Evolutionary conservation across 192 early-diverging fungal species (phyloP).

Genomic region (Coemansia sp.): DNA sequence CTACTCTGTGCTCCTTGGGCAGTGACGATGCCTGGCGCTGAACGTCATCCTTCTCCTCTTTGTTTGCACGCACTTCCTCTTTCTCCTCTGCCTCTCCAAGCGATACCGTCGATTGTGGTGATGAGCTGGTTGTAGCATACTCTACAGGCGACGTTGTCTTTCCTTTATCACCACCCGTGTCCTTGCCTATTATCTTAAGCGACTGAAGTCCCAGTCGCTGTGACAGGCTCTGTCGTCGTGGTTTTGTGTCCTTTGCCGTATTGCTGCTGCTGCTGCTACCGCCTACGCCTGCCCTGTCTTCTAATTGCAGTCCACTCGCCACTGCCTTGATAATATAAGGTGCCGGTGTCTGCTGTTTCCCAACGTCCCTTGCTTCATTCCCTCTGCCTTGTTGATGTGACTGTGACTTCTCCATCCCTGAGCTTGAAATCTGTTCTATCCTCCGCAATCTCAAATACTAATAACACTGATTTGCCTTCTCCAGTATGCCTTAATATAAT

Average conservation of each 20-base stretch:
- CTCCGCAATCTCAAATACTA: neutral
- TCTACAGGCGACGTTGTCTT: neutral
- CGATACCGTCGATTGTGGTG: conserved; percentile 3
- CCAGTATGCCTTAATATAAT: neutral
- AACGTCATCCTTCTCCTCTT: neutral
- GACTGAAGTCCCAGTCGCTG: conserved; percentile 45
- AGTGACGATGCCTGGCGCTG: neutral
- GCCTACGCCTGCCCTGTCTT: neutral
- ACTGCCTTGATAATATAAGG: conserved; percentile 30
- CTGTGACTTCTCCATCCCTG: neutral
- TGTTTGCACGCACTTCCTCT: neutral
- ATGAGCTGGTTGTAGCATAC: neutral
- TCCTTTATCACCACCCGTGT: neutral
- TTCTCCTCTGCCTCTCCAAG: neutral
- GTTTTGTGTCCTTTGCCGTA: neutral
- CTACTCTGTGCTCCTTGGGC: neutral
- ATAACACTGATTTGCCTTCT: too few species aligned
- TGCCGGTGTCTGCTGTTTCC: neutral
- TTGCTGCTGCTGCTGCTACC: neutral
- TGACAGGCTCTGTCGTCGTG: conserved; percentile 45
- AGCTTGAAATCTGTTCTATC: neutral
- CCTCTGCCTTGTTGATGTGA: neutral
- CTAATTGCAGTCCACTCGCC: conserved; percentile 24
- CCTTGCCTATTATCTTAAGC: neutral
- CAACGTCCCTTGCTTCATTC: neutral